These are phyloP conservation scores for Cryptosporidium sp. DNA, from an alignment of 169 alveolate species.

Conservation along the genomic window DNA sequence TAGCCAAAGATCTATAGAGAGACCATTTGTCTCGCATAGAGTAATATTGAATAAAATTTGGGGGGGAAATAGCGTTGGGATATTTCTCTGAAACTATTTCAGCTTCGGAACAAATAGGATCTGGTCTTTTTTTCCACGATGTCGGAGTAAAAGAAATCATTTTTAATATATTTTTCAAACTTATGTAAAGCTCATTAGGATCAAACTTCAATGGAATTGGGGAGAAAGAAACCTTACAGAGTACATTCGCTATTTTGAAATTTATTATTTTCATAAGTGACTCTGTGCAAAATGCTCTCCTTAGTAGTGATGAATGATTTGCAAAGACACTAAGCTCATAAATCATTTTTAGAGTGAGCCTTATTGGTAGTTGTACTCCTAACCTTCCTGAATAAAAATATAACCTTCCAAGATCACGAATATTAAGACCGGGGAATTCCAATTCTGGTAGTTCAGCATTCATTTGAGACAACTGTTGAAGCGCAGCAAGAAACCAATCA, in stretches of 20 bases:
- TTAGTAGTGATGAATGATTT: slow-evolving; percentile 32
- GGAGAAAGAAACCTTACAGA: slow-evolving; percentile 33
- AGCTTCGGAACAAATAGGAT: slow-evolving; percentile 40
- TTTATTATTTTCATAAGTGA: slow-evolving; percentile 8
- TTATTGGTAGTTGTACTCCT: slow-evolving; percentile 48
- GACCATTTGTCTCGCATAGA: slow-evolving; percentile 40
- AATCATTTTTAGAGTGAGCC: slow-evolving; percentile 52
- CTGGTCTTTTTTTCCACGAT: slow-evolving; percentile 31
- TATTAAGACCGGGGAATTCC: slow-evolving; percentile 47
- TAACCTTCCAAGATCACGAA: slow-evolving; percentile 47
- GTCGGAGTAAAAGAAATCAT: slow-evolving; percentile 17
- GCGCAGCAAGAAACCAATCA: slow-evolving; percentile 47
- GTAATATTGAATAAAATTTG: slow-evolving; percentile 41
- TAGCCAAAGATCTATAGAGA: slow-evolving; percentile 39
- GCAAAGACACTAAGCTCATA: slow-evolving; percentile 58
- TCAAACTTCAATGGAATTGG: not conserved
- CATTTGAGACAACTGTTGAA: slow-evolving; percentile 38
- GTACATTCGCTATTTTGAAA: slow-evolving; percentile 46
- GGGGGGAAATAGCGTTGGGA: slow-evolving; percentile 23
- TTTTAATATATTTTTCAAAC: not conserved
- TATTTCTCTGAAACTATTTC: not conserved
- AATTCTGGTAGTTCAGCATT: slow-evolving; percentile 49
- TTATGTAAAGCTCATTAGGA: not conserved
- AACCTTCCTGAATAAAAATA: slow-evolving; percentile 64
- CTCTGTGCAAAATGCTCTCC: slow-evolving; percentile 46